Base-by-base conservation (phyloP, 164 flowering plant species). In the Macadamia integrifolia region DNA sequence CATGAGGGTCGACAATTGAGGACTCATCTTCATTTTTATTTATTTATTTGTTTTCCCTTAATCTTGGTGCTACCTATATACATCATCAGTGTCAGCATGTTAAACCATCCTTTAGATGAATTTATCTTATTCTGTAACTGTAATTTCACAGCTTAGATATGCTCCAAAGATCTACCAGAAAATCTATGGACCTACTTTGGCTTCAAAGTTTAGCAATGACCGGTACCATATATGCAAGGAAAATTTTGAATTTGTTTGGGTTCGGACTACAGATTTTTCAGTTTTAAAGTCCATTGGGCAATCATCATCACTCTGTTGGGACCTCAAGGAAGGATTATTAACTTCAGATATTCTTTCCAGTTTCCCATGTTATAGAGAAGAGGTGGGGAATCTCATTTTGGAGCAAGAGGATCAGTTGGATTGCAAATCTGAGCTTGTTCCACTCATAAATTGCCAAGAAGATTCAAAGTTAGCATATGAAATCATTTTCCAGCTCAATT, bases 201-300 rank as follows among this genome's bases (percentile, higher is more conserved):
- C 71, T 30, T 67, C 93, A 35, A 87, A 72, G 68, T 81, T 84
- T 69, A 69, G 64, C 29, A 35, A 72, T 31, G 84, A 85, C 62
- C 80, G 94, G 43, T 95, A 88, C 76, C 84, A 77, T 76, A 57
- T 89, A 31, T 89, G 84, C 80, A 88, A 89, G 85, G 99, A 88
- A 67, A 85, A 92, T 72, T 66, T 71, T 67, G 86, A 89, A 56
- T 86, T 78, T 73, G 60, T 82, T 5, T 95, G 99, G 99, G 86
- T 95, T 70, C 98, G 99, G n/a, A 86, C 96, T 9, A 85, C 97
- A 43, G 98, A 92, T 65, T 89, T 95, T 72, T 88, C 98, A 17
- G 44, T 18, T 1, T 23, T 68, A 31, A 90, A 87, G 65, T 82
- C 99, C 50, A 76, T 92, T 74, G 98, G 98, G 58, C 79, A 75